A percentile compares a stretch with the other conserved stretches of the same genome.
These are phyloP conservation scores for Phaeophleospora eucalypticola DNA, from an alignment of 2,329 filamentous ascomycete species.

Conservation along the genomic window DNA sequence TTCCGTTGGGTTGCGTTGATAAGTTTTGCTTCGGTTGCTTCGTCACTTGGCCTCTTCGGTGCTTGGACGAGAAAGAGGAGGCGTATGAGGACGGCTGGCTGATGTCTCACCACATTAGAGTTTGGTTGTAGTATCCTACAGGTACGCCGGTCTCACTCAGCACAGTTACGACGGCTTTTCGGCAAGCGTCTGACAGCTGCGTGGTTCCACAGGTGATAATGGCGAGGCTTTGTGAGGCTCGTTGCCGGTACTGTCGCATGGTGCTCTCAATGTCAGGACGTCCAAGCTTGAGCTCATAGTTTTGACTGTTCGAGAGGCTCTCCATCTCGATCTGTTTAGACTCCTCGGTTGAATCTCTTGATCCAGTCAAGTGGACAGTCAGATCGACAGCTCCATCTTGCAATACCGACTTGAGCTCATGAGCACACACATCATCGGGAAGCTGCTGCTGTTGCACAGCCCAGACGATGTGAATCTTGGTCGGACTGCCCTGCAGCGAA, in stretches of 20 bases:
- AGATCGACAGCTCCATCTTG: slow-evolving; percentile 13
- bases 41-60: not conserved
- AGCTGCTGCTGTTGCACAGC: slow-evolving; percentile 14
- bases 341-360: slow-evolving; percentile 8
- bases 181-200: slow-evolving; percentile 19
- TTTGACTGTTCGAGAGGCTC: slow-evolving; percentile 1
- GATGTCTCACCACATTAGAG: slow-evolving; percentile 17
- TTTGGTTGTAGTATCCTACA: slow-evolving; percentile 20
- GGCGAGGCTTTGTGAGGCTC: slow-evolving; percentile 14
- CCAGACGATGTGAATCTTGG: slow-evolving; percentile 18
- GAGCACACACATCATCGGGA: slow-evolving; percentile 17
- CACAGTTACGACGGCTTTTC: slow-evolving; percentile 18
- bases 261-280: slow-evolving; percentile 19
- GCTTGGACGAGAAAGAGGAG: not conserved
- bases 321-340: not conserved
- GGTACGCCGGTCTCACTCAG: slow-evolving; percentile 18
- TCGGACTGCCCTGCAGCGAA: slow-evolving; percentile 8
- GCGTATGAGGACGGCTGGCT: not conserved
- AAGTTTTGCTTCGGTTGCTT: not conserved
- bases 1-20: slow-evolving; percentile 9
- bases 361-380: slow-evolving; percentile 18
- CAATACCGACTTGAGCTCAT: slow-evolving; percentile 12
- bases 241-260: slow-evolving; percentile 14
- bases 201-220: slow-evolving; percentile 20
- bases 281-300: slow-evolving; percentile 14